Percentiles rank a stretch among this genome's conserved stretches.
Conservation (phyloP, 805 yeast species). For the Saturnispora gosingensis region DNA sequence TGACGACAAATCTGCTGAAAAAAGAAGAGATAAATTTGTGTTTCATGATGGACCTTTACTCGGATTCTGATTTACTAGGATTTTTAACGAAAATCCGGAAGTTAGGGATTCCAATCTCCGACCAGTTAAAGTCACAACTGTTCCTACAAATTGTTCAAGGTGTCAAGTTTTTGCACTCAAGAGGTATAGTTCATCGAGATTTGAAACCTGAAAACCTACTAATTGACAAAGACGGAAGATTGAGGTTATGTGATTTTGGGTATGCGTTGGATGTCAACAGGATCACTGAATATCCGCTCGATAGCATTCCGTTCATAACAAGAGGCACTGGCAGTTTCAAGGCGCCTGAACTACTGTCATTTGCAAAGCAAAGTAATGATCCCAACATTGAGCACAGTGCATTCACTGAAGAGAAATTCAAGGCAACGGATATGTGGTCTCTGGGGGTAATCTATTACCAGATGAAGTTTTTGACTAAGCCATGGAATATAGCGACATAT, state of each 20-base stretch:
- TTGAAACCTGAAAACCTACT: constrained; percentile 47
- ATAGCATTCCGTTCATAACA: constrained; percentile 18
- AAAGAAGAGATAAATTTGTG: constrained; percentile 15
- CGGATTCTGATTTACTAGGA: constrained; percentile 40
- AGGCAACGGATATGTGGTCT: constrained; percentile 42
- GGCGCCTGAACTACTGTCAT: constrained; percentile 39
- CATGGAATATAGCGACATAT: constrained; percentile 37
- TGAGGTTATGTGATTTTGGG: constrained; percentile 44
- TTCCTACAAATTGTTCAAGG: constrained; percentile 46
- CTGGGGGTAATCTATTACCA: constrained; percentile 42
- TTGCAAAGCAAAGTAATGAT: background rate
- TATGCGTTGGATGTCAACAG: constrained; percentile 33
- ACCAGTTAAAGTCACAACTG: constrained; percentile 34
- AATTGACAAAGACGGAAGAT: constrained; percentile 35
- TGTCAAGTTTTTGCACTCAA: constrained; percentile 35
- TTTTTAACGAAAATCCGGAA: constrained; percentile 33
- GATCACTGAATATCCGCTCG: constrained; percentile 15
- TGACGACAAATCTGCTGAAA: constrained; percentile 3
- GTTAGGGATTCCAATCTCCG: constrained; percentile 24
- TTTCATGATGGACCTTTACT: constrained; percentile 34
- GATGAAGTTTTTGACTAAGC: constrained; percentile 34
- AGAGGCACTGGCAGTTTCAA: constrained; percentile 47
- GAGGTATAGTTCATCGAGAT: constrained; percentile 40
- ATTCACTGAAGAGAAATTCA: constrained; percentile 19
- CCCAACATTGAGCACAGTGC: background rate